phyloP scores from a whole-genome alignment of 495 filamentous ascomycete species.

The Penicillium maclennaniae region DNA sequence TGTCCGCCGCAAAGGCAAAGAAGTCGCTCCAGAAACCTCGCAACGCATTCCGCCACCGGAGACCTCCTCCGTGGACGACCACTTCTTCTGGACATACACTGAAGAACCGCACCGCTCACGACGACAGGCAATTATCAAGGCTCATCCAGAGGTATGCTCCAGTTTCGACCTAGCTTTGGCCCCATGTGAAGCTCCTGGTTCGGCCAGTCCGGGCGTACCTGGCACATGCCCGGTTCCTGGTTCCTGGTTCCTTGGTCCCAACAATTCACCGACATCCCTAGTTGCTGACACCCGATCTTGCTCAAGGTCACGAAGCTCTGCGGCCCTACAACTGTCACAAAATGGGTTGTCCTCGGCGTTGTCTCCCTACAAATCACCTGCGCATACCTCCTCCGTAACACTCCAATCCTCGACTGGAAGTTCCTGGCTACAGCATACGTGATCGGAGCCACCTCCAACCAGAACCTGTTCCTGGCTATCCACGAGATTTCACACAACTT shows the following conservation, averaged over 20 bases:
- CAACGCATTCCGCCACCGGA: constrained; percentile 34
- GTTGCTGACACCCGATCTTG: constrained; percentile 9
- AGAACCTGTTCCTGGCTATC: constrained; percentile 98
- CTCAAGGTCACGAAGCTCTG: constrained; percentile 91
- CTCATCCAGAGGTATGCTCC: constrained; percentile 81
- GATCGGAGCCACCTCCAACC: constrained; percentile 93
- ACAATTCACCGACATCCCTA: neutral
- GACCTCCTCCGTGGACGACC: constrained; percentile 41
- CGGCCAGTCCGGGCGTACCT: neutral
- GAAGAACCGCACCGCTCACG: constrained; percentile 95
- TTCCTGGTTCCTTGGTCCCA: neutral
- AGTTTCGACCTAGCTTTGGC: neutral
- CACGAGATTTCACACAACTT: constrained; percentile 99
- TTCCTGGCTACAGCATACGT: constrained; percentile 88
- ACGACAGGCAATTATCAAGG: constrained; percentile 92
- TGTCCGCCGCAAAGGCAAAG: constrained; percentile 36
- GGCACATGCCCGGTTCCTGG: neutral
- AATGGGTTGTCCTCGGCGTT: constrained; percentile 84
- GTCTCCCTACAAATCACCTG: constrained; percentile 76
- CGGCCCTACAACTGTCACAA: constrained; percentile 92
- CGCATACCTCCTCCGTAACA: constrained; percentile 75
- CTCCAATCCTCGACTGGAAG: constrained; percentile 72
- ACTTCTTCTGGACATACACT: constrained; percentile 92
- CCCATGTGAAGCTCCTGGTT: neutral
- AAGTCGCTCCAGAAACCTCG: constrained; percentile 19